phyloP scores from a whole-genome alignment of 441 rosid species.

The Aleurites moluccanus region DNA sequence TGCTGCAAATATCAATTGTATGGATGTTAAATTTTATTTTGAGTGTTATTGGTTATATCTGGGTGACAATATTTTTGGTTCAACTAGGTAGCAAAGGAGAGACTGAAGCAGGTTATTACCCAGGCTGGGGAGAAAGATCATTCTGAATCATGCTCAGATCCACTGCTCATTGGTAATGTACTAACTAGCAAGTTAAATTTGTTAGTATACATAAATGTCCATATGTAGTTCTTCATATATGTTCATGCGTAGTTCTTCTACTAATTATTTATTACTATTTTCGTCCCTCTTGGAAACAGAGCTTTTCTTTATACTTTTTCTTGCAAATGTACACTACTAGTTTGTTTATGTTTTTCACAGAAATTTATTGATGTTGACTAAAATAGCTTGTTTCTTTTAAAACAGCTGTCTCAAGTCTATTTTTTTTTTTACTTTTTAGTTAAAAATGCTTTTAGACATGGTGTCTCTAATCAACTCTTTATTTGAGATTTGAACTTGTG shows the following conservation, averaged over 20 bases:
- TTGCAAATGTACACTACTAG: not conserved
- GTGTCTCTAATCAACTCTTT: not conserved
- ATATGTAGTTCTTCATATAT: not conserved
- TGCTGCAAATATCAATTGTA: not conserved
- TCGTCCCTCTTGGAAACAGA: not conserved
- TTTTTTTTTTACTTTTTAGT: not conserved
- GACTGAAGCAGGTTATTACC: slow-evolving; percentile 69
- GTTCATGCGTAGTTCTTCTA: not conserved
- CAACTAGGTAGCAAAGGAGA: slow-evolving; percentile 76
- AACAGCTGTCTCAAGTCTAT: not conserved
- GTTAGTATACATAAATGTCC: not conserved
- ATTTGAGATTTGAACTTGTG: slow-evolving; percentile 22
- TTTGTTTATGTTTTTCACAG: not conserved
- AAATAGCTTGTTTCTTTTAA: not conserved
- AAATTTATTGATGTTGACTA: too few relatives aligned
- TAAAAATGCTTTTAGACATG: not conserved
- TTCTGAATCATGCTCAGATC: slow-evolving; percentile 55
- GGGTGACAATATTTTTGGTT: slow-evolving; percentile 25
- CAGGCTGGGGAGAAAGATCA: slow-evolving; percentile 69
- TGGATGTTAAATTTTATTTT: not conserved
- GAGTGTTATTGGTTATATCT: not conserved
- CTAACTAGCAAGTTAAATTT: slow-evolving; percentile 55
- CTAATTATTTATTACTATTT: not conserved
- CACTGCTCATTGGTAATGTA: slow-evolving; percentile 55
- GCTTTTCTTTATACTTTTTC: not conserved